Conservation (phyloP, 768 basidiomycete species). For the Lactifluus subvellereus region DNA sequence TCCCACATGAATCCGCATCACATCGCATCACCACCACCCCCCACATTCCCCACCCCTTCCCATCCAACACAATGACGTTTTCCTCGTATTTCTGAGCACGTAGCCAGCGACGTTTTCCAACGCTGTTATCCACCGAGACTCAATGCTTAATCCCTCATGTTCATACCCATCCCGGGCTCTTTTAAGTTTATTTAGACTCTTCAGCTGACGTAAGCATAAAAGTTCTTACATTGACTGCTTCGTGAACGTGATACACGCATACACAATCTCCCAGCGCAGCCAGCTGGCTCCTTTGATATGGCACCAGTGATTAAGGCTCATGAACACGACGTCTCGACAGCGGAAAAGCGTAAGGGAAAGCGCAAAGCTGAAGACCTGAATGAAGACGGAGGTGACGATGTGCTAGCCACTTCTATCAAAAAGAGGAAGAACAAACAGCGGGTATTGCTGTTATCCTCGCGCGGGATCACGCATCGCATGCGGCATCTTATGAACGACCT, state of each 20-base stretch:
- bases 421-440: conserved; percentile 89
- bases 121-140: neutral
- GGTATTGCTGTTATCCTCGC: conserved; percentile 85
- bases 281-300: conserved; percentile 31
- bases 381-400: conserved; percentile 45
- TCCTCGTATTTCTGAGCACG: neutral
- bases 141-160: neutral
- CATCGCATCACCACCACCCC: neutral
- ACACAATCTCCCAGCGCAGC: neutral
- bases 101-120: neutral
- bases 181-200: no score
- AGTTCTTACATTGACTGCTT: no score
- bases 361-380: conserved; percentile 61
- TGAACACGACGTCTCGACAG: conserved; percentile 44
- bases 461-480: conserved; percentile 95
- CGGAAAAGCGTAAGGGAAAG: conserved; percentile 42
- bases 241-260: no score
- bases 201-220: conserved; percentile 27
- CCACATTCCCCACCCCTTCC: neutral
- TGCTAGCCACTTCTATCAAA: conserved; percentile 36
- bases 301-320: conserved; percentile 59
- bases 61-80: neutral
- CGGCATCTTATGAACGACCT: conserved; percentile 95
- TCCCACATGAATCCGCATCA: conserved; percentile 7
- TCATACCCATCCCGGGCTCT: neutral